A percentile compares a stretch with the other conserved stretches of the same genome.
These are phyloP conservation scores for Alternaria viburni DNA, from an alignment of 2,329 filamentous ascomycete species.

Conservation along the genomic window DNA sequence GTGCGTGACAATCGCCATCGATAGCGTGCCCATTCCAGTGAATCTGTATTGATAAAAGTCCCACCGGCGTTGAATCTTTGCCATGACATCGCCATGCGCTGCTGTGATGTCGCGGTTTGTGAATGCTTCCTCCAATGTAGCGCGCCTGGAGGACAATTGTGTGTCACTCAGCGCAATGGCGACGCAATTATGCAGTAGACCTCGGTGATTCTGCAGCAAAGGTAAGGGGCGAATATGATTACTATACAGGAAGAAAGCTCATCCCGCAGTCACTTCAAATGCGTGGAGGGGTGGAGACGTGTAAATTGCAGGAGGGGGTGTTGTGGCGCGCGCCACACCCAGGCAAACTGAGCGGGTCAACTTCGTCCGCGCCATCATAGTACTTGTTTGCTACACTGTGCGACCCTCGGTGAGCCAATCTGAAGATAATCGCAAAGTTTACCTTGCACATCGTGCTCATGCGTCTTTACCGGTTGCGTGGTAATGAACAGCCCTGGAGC, in stretches of 20 bases:
- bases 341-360: background rate
- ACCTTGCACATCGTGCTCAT: background rate
- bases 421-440: background rate
- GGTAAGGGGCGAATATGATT: background rate
- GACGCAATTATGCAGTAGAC: background rate
- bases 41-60: background rate
- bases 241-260: too few species aligned
- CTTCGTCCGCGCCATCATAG: too few species aligned
- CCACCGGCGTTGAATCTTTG: background rate
- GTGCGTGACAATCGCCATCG: background rate
- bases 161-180: background rate
- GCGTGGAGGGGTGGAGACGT: background rate
- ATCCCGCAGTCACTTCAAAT: background rate
- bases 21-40: background rate
- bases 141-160: background rate
- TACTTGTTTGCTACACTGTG: too few species aligned
- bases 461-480: background rate
- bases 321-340: background rate
- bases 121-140: background rate
- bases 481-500: background rate
- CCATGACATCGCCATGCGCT: background rate
- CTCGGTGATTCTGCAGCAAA: background rate
- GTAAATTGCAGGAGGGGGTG: background rate
- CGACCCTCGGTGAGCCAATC: background rate
- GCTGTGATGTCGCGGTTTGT: background rate